These are phyloP conservation scores for Penicillium salamii DNA, from an alignment of 495 filamentous ascomycete genomes.

Conservation along the genomic window DNA sequence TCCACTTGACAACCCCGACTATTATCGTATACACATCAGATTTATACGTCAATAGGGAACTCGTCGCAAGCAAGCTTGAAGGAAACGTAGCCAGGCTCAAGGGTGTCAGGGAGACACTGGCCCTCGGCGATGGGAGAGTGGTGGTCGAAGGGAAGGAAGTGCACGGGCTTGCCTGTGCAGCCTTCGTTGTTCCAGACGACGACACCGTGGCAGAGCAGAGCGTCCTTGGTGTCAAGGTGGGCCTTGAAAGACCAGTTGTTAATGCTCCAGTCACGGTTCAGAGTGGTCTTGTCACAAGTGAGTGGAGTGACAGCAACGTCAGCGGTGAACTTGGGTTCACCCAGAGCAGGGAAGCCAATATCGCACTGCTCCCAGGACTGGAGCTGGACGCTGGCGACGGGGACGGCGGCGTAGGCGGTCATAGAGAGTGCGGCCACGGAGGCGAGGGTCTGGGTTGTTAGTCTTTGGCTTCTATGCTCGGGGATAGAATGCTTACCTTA, in stretches of 20 bases:
- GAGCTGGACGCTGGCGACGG: constrained; percentile 22
- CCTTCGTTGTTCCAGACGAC: constrained; percentile 23
- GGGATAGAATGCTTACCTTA: constrained; percentile 2
- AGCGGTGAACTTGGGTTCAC: constrained; percentile 16
- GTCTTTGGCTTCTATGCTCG: neutral
- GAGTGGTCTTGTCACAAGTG: constrained; percentile 23
- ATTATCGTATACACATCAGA: neutral
- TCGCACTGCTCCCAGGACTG: constrained; percentile 25
- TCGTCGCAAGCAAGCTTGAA: constrained; percentile 19
- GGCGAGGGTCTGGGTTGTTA: constrained; percentile 16
- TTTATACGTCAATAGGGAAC: constrained; percentile 2
- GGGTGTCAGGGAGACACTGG: constrained; percentile 19
- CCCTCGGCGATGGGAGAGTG: constrained; percentile 14
- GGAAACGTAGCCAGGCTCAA: constrained; percentile 21
- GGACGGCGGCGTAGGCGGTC: constrained; percentile 17
- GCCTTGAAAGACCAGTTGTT: constrained; percentile 24
- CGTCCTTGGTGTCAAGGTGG: constrained; percentile 21
- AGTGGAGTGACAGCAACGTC: constrained; percentile 12
- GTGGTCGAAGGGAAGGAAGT: constrained; percentile 18
- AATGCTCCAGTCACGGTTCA: constrained; percentile 26
- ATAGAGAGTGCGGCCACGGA: constrained; percentile 20
- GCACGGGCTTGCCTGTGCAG: constrained; percentile 17
- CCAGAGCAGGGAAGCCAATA: constrained; percentile 11
- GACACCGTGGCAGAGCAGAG: constrained; percentile 18
- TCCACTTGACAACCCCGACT: neutral